Percentiles rank a stretch among this genome's conserved stretches.
Conservation (phyloP, 768 basidiomycete species). For the Phlebiopsis gigantea region DNA sequence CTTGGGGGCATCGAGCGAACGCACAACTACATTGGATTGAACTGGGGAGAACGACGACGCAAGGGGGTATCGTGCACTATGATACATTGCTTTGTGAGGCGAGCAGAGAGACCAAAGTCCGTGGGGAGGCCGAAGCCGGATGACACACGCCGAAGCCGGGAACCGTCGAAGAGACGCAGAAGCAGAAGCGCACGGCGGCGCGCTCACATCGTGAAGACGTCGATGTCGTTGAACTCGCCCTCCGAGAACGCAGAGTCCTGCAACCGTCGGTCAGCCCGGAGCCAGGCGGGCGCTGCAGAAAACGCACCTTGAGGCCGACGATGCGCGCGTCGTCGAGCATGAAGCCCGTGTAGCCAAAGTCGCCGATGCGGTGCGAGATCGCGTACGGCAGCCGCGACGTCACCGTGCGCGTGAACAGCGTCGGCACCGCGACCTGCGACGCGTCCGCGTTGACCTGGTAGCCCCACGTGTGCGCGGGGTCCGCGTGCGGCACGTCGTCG, state of each 20-base stretch:
- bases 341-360: conserved; percentile 29
- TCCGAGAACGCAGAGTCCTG: conserved; percentile 26
- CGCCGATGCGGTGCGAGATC: conserved; percentile 8
- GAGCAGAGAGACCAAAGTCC: no score
- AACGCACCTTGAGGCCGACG: conserved; percentile 35
- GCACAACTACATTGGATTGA: no score
- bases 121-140: no score
- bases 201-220: conserved; percentile 33
- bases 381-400: conserved; percentile 20
- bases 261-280: not conserved
- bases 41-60: no score
- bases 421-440: not conserved
- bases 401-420: conserved; percentile 15
- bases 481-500: not conserved
- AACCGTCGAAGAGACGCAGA: no score
- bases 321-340: conserved; percentile 40
- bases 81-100: no score
- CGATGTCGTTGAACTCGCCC: conserved; percentile 30
- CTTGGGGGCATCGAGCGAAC: no score
- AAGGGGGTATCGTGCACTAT: no score
- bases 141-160: no score
- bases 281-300: not conserved
- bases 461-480: not conserved
- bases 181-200: no score
- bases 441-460: conserved; percentile 2